phyloP scores from a whole-genome alignment of 805 yeast genomes.

The Metahyphopichia silvanorum region DNA sequence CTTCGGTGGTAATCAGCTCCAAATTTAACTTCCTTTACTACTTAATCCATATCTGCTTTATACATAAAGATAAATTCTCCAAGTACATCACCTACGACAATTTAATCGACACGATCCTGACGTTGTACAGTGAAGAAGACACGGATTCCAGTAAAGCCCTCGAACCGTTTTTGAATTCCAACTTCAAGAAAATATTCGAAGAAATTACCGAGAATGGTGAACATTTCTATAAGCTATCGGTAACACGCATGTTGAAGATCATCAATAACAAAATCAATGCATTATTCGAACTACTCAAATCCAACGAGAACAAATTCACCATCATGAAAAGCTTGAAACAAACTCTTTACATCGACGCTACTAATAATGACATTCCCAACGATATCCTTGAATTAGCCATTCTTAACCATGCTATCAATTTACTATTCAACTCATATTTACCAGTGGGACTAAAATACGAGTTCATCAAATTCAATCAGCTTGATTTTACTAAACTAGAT shows the following conservation, averaged over 20 bases:
- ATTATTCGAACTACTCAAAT: too few species aligned
- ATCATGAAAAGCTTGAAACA: constrained; percentile 14
- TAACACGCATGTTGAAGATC: constrained; percentile 32
- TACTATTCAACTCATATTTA: constrained; percentile 45
- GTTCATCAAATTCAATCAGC: constrained; percentile 11
- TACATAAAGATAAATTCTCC: constrained; percentile 18
- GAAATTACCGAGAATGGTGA: constrained; percentile 30
- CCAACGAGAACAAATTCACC: too few species aligned
- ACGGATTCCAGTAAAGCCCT: constrained; percentile 25
- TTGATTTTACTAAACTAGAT: constrained; percentile 19
- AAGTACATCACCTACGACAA: constrained; percentile 41
- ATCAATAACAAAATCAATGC: constrained; percentile 35
- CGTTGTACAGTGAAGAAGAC: constrained; percentile 23
- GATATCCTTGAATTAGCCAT: constrained; percentile 33
- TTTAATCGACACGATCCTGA: constrained; percentile 32
- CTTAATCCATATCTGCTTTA: constrained; percentile 33
- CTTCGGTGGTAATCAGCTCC: constrained; percentile 38
- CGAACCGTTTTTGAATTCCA: constrained; percentile 14
- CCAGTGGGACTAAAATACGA: constrained; percentile 20
- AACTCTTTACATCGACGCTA: constrained; percentile 13
- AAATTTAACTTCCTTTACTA: constrained; percentile 39
- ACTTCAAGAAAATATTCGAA: constrained; percentile 29
- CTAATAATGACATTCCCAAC: constrained; percentile 27
- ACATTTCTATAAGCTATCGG: constrained; percentile 38
- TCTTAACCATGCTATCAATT: constrained; percentile 41